Conservation (phyloP, 192 early-diverging fungal genomes). For the Mortierella hygrophila region DNA sequence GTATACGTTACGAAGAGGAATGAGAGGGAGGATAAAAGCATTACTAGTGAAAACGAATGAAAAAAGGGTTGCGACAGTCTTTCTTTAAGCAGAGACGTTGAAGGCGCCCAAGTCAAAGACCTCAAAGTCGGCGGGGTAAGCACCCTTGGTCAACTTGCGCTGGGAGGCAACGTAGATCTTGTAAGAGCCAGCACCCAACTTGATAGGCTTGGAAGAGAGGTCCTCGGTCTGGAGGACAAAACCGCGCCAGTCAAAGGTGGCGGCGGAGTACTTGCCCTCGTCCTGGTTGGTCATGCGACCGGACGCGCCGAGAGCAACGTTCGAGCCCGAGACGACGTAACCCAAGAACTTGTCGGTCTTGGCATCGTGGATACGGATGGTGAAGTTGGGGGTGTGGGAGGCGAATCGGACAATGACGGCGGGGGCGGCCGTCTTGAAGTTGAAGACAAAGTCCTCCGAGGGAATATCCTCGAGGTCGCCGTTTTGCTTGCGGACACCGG, state of each 20-base stretch:
- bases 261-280: background rate
- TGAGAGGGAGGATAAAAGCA: background rate
- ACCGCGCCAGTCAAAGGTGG: slow-evolving; percentile 23
- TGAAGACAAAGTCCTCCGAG: slow-evolving; percentile 1
- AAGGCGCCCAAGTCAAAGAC: slow-evolving; percentile 22
- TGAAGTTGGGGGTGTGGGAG: slow-evolving; percentile 26
- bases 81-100: slow-evolving; percentile 17
- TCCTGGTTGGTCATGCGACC: slow-evolving; percentile 21
- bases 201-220: background rate
- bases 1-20: background rate
- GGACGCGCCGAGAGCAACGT: background rate
- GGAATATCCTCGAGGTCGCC: slow-evolving; percentile 11
- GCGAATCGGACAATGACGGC: slow-evolving; percentile 18
- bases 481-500: background rate
- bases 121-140: slow-evolving; percentile 37
- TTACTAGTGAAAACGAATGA: background rate
- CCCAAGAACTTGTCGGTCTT: slow-evolving; percentile 14
- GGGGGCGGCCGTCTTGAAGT: slow-evolving; percentile 13
- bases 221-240: background rate
- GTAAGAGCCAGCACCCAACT: slow-evolving; percentile 25
- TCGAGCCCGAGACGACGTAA: background rate
- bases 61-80: background rate
- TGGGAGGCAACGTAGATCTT: slow-evolving; percentile 23
- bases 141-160: slow-evolving; percentile 28
- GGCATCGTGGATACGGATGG: slow-evolving; percentile 24